Conservation (phyloP, 352 stramenopile species). For the Pythium dissimile region DNA sequence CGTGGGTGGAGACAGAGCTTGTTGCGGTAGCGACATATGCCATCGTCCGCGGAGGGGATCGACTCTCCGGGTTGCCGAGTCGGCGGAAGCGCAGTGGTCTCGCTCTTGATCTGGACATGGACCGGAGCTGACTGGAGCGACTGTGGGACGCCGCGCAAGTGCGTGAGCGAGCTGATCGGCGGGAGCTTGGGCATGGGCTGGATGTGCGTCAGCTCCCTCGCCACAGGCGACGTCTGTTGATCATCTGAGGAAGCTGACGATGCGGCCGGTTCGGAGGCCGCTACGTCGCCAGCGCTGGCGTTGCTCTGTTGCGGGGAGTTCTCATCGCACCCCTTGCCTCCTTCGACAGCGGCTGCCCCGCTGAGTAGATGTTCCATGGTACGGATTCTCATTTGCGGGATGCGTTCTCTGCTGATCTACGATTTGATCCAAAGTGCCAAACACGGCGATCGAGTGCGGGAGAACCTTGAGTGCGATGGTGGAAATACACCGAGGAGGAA, state of each 20-base stretch:
- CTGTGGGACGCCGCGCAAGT: background rate
- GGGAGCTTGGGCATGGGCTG: slow-evolving; percentile 19
- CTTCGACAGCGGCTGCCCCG: slow-evolving; percentile 14
- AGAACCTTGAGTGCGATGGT: background rate
- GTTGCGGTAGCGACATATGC: slow-evolving; percentile 41
- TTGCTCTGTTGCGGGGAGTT: background rate
- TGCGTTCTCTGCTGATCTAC: background rate
- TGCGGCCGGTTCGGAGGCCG: background rate
- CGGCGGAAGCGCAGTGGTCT: background rate
- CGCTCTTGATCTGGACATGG: no score
- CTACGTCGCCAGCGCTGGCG: background rate
- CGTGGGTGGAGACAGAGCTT: slow-evolving; percentile 36
- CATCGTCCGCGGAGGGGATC: slow-evolving; percentile 5
- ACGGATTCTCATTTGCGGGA: slow-evolving; percentile 14
- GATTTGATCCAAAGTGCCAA: no score
- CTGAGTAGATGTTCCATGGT: slow-evolving; percentile 23
- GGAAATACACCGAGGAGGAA: background rate
- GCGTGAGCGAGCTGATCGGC: slow-evolving; percentile 25
- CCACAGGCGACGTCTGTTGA: background rate
- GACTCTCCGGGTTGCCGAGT: background rate
- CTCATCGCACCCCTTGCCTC: slow-evolving; percentile 5
- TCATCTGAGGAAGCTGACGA: background rate
- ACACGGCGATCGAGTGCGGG: background rate
- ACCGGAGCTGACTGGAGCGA: background rate
- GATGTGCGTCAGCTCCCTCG: background rate